Base-by-base conservation (phyloP, 2,329 filamentous ascomycete genomes). In the Penicillium sumatraense region DNA sequence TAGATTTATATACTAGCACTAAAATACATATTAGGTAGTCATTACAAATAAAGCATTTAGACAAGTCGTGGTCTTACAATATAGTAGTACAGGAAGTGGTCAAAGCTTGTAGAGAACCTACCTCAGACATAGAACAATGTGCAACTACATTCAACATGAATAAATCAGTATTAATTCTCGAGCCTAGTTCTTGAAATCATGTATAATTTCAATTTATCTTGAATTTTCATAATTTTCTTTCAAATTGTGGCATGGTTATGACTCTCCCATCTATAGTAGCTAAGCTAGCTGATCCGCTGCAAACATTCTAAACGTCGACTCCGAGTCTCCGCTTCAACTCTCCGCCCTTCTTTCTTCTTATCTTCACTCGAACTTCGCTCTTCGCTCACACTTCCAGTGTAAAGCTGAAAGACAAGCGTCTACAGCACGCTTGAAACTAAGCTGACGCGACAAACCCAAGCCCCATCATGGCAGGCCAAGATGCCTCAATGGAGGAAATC, bases 401-500 rank as follows among this genome's bases (percentile, higher is more conserved):
- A 29, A 31, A 31, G 42, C 42, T 31, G 26, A 31, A 31, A 33
- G 26, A 5, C 16, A 29, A 7, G 8, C 5, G 21, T 5, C 26
- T 31, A 5, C 21, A 23, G 42, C 46, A 40, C 18, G 36, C 49
- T 23, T 38, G 21, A 54, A 35, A 31, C 51, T 45, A 3, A 44
- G 33, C 38, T 38, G 31, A 29, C 48, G 9, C 26, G 24, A 46
- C n/a, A 33, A 11, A 20, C 5, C 16, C 35, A 21, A 23, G 49
- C 29, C 27, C 7, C 29, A n/a, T 35, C 33, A 76, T 76, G 73
- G 70, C 72, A 33, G 62, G 53, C 45, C 72, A 73, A 59, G 73
- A 74, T 61, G 61, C 69, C 47, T 63, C 72, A 41, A 63, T 78
- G 64, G 75, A 78, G 67, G 75, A 78, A 60, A 77, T 78, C 58